Conservation (phyloP, 805 yeast genomes). For the Candida suzukii region DNA sequence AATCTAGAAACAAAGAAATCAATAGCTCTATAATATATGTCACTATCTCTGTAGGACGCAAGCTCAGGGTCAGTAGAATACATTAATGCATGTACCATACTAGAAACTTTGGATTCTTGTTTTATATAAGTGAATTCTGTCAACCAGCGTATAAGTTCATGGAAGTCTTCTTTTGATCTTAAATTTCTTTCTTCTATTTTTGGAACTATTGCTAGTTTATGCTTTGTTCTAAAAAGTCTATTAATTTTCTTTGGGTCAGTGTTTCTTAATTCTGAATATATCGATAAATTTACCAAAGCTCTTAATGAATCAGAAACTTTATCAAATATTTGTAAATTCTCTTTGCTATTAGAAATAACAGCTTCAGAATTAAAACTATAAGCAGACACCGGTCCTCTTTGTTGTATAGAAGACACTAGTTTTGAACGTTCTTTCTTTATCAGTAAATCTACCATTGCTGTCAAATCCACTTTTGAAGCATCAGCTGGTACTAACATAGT, state of each 20-base stretch:
- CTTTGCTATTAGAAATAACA: not conserved
- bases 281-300: not conserved
- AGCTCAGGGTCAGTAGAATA: conserved; percentile 11
- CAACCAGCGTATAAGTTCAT: conserved; percentile 4
- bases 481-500: no score
- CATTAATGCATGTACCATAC: conserved; percentile 9
- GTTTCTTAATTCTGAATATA: not conserved
- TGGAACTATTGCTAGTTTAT: not conserved
- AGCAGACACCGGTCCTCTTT: no score
- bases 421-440: not conserved
- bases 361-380: conserved; percentile 1
- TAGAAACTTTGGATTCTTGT: conserved; percentile 7
- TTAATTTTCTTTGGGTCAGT: not conserved
- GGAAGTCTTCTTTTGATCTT: not conserved
- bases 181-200: not conserved
- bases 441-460: no score
- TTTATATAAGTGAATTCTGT: conserved; percentile 12
- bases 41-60: conserved; percentile 19
- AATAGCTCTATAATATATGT: conserved; percentile 30
- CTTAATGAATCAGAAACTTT: not conserved
- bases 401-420: not conserved
- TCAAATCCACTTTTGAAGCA: no score
- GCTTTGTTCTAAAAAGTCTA: not conserved
- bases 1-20: conserved; percentile 29
- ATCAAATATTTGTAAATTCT: not conserved